Base-by-base conservation (phyloP, 2,329 filamentous ascomycete genomes). In the Teratosphaeria gauchensis region DNA sequence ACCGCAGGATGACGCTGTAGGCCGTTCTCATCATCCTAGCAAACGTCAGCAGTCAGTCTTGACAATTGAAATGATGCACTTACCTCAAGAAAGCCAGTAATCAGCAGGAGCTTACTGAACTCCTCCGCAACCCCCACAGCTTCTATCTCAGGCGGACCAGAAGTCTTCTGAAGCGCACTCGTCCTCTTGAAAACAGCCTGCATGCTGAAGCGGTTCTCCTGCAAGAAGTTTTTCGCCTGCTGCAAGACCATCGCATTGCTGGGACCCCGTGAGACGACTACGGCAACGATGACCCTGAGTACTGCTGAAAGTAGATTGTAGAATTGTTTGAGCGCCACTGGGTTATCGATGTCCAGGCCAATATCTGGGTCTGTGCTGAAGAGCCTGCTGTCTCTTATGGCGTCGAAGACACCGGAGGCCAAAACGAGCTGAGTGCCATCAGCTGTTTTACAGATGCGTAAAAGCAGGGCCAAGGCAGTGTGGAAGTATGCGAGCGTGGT, bases 281-380 rank as follows among this genome's bases (percentile, higher is more conserved):
- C 87, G 3, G 90, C 87, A 54, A 87, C 87, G 58, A 99, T 82
- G 60, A 99, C 86, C 56, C 91, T 85, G 42, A 94, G 81, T 8
- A 96, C 82, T 58, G 88, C 84, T 42, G 90, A 84, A 16, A 99
- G 84, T 6, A 99, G 81, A 54, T 85, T 82, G 74, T 95, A 97
- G 75, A 95, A 95, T 68, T 86, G 87, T 63, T 85, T 83, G 21
- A 96, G 80, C 3, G 90, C 87, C 59, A 82, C 79, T 3, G 83
- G 78, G 65, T 90, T 86, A 57, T 85, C 81, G 58, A 86, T 82
- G 65, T 89, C 84, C 59, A 92, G 84, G 61, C 95, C 91, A 57
- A 99, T 84, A 72, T 99, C 94, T 0, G 94, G 94, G 71, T 99
- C 94, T 12, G 89, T 88, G 8, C 85, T 80, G 72, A 97, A 99